These are phyloP conservation scores for Linnemannia zychae DNA, from an alignment of 192 early-diverging fungal species.

Conservation along the genomic window DNA sequence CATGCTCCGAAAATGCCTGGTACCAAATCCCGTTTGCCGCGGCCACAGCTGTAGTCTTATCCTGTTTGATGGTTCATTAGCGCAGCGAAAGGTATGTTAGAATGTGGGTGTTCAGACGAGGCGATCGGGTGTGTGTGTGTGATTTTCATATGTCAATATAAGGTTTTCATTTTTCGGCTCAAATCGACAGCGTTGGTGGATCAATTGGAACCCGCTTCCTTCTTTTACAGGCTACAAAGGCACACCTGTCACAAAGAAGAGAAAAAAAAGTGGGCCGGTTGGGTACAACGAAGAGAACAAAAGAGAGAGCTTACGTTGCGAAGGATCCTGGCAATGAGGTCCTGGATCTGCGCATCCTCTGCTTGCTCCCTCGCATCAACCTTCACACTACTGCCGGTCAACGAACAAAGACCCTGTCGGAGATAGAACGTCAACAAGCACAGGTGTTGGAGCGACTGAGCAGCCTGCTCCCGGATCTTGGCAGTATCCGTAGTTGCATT, in stretches of 20 bases:
- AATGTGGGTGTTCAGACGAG: not conserved
- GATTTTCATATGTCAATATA: slow-evolving; percentile 25
- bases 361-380: slow-evolving; percentile 13
- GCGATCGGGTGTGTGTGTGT: not conserved
- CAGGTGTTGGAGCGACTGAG: slow-evolving; percentile 32
- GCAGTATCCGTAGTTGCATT: not conserved
- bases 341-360: slow-evolving; percentile 23
- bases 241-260: not conserved
- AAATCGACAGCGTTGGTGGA: slow-evolving; percentile 2
- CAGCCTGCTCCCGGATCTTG: slow-evolving; percentile 21
- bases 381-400: not conserved
- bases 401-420: slow-evolving; percentile 21
- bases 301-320: slow-evolving; percentile 16
- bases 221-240: slow-evolving; percentile 4
- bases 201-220: slow-evolving; percentile 3
- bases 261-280: not conserved
- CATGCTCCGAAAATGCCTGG: slow-evolving; percentile 41
- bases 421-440: slow-evolving; percentile 50
- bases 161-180: slow-evolving; percentile 43
- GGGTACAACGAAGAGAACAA: not conserved
- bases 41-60: not conserved
- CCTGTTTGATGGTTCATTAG: not conserved
- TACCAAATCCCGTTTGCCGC: slow-evolving; percentile 22
- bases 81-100: not conserved
- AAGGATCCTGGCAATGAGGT: slow-evolving; percentile 32